Conservation (phyloP, 495 filamentous ascomycete species). For the Talaromyces liani region DNA sequence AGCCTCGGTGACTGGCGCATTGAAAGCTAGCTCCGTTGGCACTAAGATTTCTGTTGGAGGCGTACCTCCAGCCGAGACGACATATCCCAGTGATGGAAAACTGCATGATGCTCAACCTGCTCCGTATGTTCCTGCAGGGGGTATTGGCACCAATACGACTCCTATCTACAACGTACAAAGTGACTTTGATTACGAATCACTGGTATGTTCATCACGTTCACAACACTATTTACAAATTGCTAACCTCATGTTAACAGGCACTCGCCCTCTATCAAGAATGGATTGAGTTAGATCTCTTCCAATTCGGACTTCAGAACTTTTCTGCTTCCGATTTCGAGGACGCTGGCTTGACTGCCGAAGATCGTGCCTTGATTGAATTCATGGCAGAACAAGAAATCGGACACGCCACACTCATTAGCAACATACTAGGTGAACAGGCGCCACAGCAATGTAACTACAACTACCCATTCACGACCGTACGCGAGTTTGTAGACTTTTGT, state of each 20-base stretch:
- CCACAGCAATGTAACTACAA: constrained; percentile 74
- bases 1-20: constrained; percentile 49
- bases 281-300: constrained; percentile 85
- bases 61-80: constrained; percentile 40
- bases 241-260: constrained; percentile 26
- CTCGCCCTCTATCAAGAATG: constrained; percentile 76
- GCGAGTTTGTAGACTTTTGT: constrained; percentile 77
- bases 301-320: constrained; percentile 67
- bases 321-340: constrained; percentile 60
- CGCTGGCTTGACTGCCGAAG: constrained; percentile 59
- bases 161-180: constrained; percentile 66
- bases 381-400: constrained; percentile 85
- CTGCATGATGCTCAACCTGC: constrained; percentile 58
- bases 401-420: constrained; percentile 70
- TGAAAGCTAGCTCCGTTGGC: constrained; percentile 42
- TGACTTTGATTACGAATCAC: constrained; percentile 70
- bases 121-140: constrained; percentile 69
- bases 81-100: constrained; percentile 64
- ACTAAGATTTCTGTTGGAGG: constrained; percentile 40
- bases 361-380: constrained; percentile 66
- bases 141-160: constrained; percentile 65
- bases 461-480: constrained; percentile 72
- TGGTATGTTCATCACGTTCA: constrained; percentile 31
- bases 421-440: constrained; percentile 65
- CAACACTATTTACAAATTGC: constrained; percentile 13